Base-by-base conservation (phyloP, 2,329 filamentous ascomycete species). In the Ophiostoma populinum region DNA sequence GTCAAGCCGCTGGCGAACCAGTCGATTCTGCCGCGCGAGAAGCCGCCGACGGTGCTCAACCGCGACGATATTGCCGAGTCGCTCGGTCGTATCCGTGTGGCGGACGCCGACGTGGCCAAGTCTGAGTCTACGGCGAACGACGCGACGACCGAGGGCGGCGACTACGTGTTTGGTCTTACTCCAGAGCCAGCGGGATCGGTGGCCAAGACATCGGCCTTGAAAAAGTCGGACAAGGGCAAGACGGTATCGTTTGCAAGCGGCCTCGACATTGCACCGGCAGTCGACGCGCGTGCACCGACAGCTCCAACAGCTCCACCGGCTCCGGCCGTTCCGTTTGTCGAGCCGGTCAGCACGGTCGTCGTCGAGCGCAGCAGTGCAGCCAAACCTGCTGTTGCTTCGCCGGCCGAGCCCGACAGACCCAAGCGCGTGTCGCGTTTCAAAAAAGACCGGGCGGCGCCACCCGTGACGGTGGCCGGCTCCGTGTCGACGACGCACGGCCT, bases 241-340 rank as follows among this genome's bases (percentile, higher is more conserved):
- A 75, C 70, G 12, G 85, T 93, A 18, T 71, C 77, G n/a, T 93
- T 93, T 54, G 76, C 83, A 2, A 59, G 75, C 22, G 63, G 65
- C 6, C 58, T 92, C 22, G 80, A 90, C 46, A 73, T 92, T 42
- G 75, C 79, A 31, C 49, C 42, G 16, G n/a, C 12, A 10, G 16
- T 21, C 7, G 24, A 17, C 4, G 15, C 15, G 10, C 13, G 24
- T 5, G 12, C 13, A 10, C 2, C 16, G 34, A 6, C 36, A 32
- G 9, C 17, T 29, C 13, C 11, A 24, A 1, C n/a, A 15, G 5
- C 11, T 4, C 20, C 13, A 13, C 20, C 7, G 3, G 18, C 7
- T 1, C 19, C 30, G 3, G 13, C 19, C 6, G 30, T 20, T 26
- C 40, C 45, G 7, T 31, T 37, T 5, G 40, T 47, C 6, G 44